phyloP scores from a whole-genome alignment of 306 rosid genomes.

The Quillaja saponaria region DNA sequence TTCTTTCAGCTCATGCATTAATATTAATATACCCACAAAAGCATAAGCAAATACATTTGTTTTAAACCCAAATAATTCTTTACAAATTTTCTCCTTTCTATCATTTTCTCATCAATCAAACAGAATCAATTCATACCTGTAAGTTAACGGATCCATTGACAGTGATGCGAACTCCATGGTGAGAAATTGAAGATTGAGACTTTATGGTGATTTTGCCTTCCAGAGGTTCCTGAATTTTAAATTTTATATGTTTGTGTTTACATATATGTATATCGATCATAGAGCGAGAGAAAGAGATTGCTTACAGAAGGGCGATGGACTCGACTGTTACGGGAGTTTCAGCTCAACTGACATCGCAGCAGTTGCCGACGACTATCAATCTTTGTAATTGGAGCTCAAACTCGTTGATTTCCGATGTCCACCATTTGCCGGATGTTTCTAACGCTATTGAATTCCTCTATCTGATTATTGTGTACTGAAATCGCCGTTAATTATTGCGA shows the following conservation, averaged over 20 bases:
- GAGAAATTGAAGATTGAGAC: constrained; percentile 67
- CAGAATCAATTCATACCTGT: constrained; percentile 52
- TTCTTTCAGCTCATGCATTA: too few species aligned
- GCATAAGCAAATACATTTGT: neutral
- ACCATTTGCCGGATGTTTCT: too few species aligned
- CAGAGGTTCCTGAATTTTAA: constrained; percentile 64
- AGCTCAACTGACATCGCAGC: constrained; percentile 69
- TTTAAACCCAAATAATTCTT: neutral
- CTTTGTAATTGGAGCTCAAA: too few species aligned
- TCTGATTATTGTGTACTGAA: too few species aligned
- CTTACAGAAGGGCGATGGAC: constrained; percentile 82
- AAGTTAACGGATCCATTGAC: constrained; percentile 78
- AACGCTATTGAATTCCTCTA: too few species aligned
- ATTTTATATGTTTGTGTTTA: neutral
- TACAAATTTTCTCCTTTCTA: neutral
- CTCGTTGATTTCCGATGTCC: too few species aligned
- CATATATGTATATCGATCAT: neutral
- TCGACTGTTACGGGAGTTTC: constrained; percentile 69
- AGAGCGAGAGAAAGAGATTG: neutral
- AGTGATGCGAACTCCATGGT: constrained; percentile 68
- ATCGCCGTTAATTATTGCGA: too few species aligned
- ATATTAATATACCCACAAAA: too few species aligned
- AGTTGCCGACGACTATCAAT: neutral
- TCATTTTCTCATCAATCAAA: constrained; percentile 22
- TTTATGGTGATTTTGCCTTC: constrained; percentile 68